phyloP scores from a whole-genome alignment of 2,329 filamentous ascomycete genomes.

The Penicillium freii region DNA sequence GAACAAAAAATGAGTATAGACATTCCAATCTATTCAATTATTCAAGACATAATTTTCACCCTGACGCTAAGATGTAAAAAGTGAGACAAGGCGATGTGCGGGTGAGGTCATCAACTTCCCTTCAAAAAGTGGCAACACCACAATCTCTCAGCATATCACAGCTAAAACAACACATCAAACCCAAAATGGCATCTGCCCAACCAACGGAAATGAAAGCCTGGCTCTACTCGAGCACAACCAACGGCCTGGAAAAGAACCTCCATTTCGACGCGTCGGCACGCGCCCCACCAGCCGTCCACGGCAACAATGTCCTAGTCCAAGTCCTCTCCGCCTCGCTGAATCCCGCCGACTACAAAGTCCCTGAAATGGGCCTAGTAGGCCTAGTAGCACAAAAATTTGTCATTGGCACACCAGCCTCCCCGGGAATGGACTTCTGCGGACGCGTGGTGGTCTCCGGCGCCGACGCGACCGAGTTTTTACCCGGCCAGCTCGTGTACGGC shows the following conservation, averaged over 20 bases:
- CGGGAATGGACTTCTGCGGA: slow-evolving; percentile 50
- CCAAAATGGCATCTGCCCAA: slow-evolving; percentile 1
- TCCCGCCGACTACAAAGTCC: slow-evolving; percentile 61
- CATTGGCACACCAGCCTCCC: slow-evolving; percentile 40
- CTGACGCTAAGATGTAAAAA: not conserved
- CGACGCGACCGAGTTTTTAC: slow-evolving; percentile 28
- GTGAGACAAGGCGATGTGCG: not conserved
- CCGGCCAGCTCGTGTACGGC: slow-evolving; percentile 50
- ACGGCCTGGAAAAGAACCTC: slow-evolving; percentile 55
- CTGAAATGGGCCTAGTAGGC: slow-evolving; percentile 50
- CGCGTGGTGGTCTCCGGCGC: slow-evolving; percentile 37
- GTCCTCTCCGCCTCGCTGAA: slow-evolving; percentile 56
- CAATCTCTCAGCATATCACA: not conserved
- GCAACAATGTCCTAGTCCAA: slow-evolving; percentile 53
- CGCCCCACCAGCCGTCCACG: slow-evolving; percentile 38
- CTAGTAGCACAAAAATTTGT: slow-evolving; percentile 41
- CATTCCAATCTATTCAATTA: not conserved
- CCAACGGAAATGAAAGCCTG: slow-evolving; percentile 55
- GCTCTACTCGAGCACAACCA: slow-evolving; percentile 50
- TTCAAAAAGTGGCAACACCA: not conserved
- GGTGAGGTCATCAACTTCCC: slow-evolving; percentile 3
- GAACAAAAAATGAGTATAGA: not conserved
- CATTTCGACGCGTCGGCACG: slow-evolving; percentile 45
- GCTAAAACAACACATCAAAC: not conserved
- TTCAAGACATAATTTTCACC: not conserved